Conservation (phyloP, 2,329 filamentous ascomycete species). For the Pyrenochaeta sp. region DNA sequence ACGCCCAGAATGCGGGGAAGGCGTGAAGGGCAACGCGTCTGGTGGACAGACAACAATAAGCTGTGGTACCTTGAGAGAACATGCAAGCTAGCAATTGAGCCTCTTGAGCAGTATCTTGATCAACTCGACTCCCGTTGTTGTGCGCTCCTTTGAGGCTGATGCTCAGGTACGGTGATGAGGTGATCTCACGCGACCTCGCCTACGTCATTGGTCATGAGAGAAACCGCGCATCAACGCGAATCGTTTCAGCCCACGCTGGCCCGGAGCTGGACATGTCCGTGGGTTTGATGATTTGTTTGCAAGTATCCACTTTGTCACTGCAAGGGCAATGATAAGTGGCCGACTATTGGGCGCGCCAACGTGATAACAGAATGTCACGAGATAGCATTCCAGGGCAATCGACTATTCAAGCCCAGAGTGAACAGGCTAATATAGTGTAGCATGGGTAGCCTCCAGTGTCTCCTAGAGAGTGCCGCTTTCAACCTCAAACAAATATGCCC, state of each 20-base stretch:
- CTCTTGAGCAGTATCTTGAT: constrained; percentile 11
- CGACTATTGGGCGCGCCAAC: constrained; percentile 7
- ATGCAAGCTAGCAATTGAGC: constrained; percentile 34
- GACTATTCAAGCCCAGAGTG: not conserved
- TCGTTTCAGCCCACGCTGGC: constrained; percentile 26
- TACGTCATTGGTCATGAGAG: constrained; percentile 41
- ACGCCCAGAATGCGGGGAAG: constrained; percentile 31
- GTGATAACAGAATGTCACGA: constrained; percentile 14
- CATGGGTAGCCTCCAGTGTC: too few relatives aligned
- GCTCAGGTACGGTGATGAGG: constrained; percentile 29
- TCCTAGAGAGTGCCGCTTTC: too few relatives aligned
- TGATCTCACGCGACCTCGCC: constrained; percentile 41
- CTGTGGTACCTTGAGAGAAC: constrained; percentile 2
- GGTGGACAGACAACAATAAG: not conserved
- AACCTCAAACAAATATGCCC: too few relatives aligned
- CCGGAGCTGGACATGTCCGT: constrained; percentile 18
- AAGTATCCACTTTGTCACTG: constrained; percentile 30
- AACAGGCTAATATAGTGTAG: not conserved
- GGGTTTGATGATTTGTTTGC: constrained; percentile 7
- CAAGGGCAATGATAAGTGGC: constrained; percentile 17
- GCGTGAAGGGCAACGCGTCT: constrained; percentile 22
- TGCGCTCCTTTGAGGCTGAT: constrained; percentile 5
- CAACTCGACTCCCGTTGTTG: constrained; percentile 10
- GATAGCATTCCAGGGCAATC: not conserved
- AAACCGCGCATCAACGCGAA: constrained; percentile 25